These are phyloP conservation scores for Pseudozyma sp. DNA, from an alignment of 1,284 basidiomycete genomes.

Conservation along the genomic window DNA sequence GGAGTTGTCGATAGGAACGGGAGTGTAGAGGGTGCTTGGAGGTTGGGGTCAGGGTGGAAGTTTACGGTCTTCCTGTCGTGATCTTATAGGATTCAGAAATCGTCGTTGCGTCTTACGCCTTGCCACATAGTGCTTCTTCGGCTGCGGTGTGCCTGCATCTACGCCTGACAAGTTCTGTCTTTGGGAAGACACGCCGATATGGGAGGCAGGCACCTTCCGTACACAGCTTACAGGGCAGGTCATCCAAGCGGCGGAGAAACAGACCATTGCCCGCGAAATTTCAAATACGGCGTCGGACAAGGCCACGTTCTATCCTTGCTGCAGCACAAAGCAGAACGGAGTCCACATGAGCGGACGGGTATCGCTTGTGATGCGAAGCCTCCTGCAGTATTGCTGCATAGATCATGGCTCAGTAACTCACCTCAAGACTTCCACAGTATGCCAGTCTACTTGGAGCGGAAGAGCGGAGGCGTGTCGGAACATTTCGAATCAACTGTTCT, in stretches of 20 bases:
- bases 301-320: conserved; percentile 11
- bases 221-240: not conserved
- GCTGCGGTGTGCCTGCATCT: not conserved
- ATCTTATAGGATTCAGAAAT: not conserved
- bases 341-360: not conserved
- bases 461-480: not conserved
- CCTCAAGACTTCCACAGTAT: no score
- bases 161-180: not conserved
- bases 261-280: not conserved
- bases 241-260: not conserved
- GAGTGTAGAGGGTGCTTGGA: not conserved
- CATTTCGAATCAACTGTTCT: not conserved
- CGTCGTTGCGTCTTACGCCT: not conserved
- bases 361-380: no score
- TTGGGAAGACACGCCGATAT: not conserved
- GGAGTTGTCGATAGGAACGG: not conserved
- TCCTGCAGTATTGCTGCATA: no score
- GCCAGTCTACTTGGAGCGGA: not conserved
- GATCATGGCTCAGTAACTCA: no score
- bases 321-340: not conserved
- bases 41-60: not conserved
- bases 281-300: conserved; percentile 8
- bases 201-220: no score
- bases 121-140: not conserved
- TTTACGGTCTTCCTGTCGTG: not conserved